Conservation (phyloP, 805 yeast genomes). For the Ogataea paraovalis region DNA sequence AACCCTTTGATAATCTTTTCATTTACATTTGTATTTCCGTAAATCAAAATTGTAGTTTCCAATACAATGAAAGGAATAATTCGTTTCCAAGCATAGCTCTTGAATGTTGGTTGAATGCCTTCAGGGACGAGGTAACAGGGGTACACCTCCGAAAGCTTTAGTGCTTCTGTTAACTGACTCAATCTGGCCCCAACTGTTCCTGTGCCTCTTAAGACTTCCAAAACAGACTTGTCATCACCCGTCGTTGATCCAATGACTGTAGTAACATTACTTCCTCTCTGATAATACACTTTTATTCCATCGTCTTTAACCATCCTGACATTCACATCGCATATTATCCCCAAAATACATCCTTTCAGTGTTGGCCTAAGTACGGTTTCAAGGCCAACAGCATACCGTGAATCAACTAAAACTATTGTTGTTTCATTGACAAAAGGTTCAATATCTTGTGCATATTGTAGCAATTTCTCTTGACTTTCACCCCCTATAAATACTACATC, state of each 20-base stretch:
- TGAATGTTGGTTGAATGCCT: conserved; percentile 25
- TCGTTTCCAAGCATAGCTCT: conserved; percentile 28
- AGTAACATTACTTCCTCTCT: conserved; percentile 20
- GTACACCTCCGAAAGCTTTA: conserved; percentile 23
- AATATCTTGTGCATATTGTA: conserved; percentile 5
- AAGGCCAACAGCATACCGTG: conserved; percentile 19
- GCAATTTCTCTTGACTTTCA: conserved; percentile 7
- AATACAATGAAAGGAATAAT: conserved; percentile 24
- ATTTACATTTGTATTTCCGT: conserved; percentile 13
- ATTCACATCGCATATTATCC: conserved; percentile 25
- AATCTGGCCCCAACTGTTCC: conserved; percentile 19
- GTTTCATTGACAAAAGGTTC: conserved; percentile 9
- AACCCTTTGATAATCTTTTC: conserved; percentile 18
- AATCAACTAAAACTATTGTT: conserved; percentile 27
- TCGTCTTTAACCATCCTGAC: conserved; percentile 14
- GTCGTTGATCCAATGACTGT: conserved; percentile 25
- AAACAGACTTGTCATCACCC: conserved; percentile 1
- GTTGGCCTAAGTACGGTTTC: conserved; percentile 16
- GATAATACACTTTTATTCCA: conserved; percentile 14
- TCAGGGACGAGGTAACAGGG: conserved; percentile 25
- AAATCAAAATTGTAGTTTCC: conserved; percentile 21
- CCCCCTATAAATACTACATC: conserved; percentile 23
- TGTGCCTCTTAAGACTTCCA: conserved; percentile 18
- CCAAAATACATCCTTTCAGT: conserved; percentile 15
- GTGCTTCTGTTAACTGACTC: conserved; percentile 14